Conservation (phyloP, 2,329 filamentous ascomycete genomes). For the Akanthomyces lecanii region DNA sequence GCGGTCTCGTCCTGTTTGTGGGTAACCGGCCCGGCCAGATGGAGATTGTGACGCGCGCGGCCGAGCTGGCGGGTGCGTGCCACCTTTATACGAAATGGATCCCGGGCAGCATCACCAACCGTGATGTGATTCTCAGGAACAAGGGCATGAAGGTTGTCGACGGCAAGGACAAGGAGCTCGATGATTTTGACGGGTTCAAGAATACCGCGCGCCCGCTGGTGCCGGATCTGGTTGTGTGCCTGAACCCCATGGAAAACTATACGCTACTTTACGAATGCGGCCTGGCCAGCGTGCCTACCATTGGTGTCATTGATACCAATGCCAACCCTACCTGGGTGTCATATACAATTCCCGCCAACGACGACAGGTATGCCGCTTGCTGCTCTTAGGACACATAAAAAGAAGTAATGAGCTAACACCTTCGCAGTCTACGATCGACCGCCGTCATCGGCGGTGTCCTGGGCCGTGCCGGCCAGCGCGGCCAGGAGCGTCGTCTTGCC, state of each 20-base stretch:
- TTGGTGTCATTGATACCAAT: slow-evolving; percentile 92
- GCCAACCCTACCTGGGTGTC: slow-evolving; percentile 90
- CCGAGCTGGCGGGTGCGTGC: slow-evolving; percentile 71
- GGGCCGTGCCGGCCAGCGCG: slow-evolving; percentile 76
- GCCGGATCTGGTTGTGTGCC: slow-evolving; percentile 85
- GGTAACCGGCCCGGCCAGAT: slow-evolving; percentile 82
- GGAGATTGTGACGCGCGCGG: slow-evolving; percentile 74
- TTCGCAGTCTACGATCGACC: slow-evolving; percentile 68
- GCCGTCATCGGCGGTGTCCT: slow-evolving; percentile 81
- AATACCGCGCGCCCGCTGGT: slow-evolving; percentile 62
- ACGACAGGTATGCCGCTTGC: slow-evolving; percentile 66
- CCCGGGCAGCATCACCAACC: slow-evolving; percentile 87
- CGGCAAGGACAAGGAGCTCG: slow-evolving; percentile 58
- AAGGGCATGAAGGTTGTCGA: slow-evolving; percentile 73
- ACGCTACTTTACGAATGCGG: slow-evolving; percentile 88
- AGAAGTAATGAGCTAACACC: slow-evolving; percentile 23
- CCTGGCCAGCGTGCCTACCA: slow-evolving; percentile 82
- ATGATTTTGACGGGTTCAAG: slow-evolving; percentile 63
- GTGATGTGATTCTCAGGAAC: slow-evolving; percentile 75
- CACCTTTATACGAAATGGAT: slow-evolving; percentile 93
- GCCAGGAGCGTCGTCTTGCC: slow-evolving; percentile 62
- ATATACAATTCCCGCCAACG: slow-evolving; percentile 93
- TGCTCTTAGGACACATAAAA: background rate
- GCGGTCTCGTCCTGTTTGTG: slow-evolving; percentile 84
- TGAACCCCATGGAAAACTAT: slow-evolving; percentile 93